phyloP scores from a whole-genome alignment of 768 basidiomycete species.

The Polyporus arcularius region DNA sequence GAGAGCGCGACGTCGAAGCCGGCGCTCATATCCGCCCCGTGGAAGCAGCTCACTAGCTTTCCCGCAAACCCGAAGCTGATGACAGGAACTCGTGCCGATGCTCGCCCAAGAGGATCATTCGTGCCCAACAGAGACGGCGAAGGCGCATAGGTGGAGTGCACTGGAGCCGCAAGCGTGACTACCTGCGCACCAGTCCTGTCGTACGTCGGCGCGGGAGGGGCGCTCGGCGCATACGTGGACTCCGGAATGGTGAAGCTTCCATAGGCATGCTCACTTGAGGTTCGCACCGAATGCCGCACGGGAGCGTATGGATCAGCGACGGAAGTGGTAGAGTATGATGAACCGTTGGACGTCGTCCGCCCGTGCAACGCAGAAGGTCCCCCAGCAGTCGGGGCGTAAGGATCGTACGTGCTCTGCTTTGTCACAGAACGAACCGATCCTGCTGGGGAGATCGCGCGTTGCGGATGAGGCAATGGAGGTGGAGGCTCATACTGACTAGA shows the following conservation, averaged over 20 bases:
- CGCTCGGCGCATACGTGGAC: conserved; percentile 4
- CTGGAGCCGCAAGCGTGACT: conserved; percentile 32
- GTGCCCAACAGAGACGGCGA: conserved; percentile 81
- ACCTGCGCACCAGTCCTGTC: conserved; percentile 21
- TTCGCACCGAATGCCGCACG: conserved; percentile 27
- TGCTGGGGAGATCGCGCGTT: conserved; percentile 13
- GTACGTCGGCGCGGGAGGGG: not conserved
- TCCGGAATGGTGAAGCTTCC: conserved; percentile 14
- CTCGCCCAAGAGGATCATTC: conserved; percentile 80
- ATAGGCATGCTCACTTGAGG: conserved; percentile 19
- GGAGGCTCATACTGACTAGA: too few relatives aligned
- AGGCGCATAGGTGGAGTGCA: conserved; percentile 70
- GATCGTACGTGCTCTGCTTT: conserved; percentile 8
- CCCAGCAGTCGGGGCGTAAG: conserved; percentile 10
- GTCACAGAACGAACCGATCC: conserved; percentile 13
- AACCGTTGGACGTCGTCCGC: conserved; percentile 44
- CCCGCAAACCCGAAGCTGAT: conserved; percentile 95
- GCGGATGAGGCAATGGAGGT: not conserved
- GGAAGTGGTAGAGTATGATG: conserved; percentile 38
- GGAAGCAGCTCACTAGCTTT: conserved; percentile 86
- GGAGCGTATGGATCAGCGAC: conserved; percentile 37
- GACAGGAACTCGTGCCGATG: conserved; percentile 72
- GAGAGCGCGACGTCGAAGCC: conserved; percentile 80
- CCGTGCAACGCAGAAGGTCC: not conserved
- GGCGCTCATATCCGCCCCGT: conserved; percentile 60